Evolutionary conservation across 148 eudicot genomes (phyloP), one percentile per base, ranked within the genome.

Genomic region (Spergularia bocconei): DNA sequence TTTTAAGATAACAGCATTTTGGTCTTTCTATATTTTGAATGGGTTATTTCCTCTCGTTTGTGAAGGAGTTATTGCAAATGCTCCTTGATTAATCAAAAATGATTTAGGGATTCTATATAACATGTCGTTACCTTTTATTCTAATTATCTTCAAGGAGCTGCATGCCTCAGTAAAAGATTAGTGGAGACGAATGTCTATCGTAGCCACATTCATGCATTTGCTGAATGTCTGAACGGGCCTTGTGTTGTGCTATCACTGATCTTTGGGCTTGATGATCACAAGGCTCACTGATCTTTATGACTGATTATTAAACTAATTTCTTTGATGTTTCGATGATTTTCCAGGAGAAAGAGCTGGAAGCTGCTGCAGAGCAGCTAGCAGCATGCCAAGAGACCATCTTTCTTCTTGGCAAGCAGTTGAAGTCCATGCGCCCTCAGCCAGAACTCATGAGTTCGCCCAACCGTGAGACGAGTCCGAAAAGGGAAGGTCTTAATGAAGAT

Each of bases 301-400:
- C 61, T 54, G 56, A 51, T 68, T 23, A 52, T 53, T 19, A 47
- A 5, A 20, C 16, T 8, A 38, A 17, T 36, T 17, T 66, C 19
- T 41, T 15, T 66, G 1, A 63, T 50, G 21, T 64, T 55, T 29
- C 17, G 21, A 72, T 33, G 70, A 63, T 13, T 69, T 4, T 69
- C 9, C 82, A 95, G 98, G 97, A 90, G 70, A 89, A 77, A 47
- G 97, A 95, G 60, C 55, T 95, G 64, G 85, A 87, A 19, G 96
- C 92, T 77, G 98, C 98, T 44, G 90, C 96, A 72, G 96, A 89
- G 84, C 88, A 87, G 91, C 84, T 93, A 55, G 92, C 91, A 17
- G 98, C 87, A 81, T 93, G 97, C 83, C 98, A 93, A 78, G 97
- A 93, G 76, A 93, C 92, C 73, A 91, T 93, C 77, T 85, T 77